Base-by-base conservation (phyloP, 768 basidiomycete genomes). In the Boletus pseudo-olivaceus region DNA sequence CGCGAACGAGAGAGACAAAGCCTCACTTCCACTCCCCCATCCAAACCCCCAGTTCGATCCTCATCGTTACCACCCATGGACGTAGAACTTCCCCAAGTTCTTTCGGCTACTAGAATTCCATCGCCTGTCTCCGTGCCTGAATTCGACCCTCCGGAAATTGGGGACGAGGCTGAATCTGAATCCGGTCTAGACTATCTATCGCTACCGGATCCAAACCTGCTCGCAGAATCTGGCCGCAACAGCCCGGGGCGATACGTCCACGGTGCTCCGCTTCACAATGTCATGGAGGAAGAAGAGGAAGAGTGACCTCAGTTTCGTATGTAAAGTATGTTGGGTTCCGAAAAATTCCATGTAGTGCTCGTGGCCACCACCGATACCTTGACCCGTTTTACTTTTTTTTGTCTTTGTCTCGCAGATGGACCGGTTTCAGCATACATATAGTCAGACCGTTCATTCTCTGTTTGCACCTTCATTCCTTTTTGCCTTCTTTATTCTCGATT, bases 181-280 rank as follows among this genome's bases (percentile, higher is more conserved):
- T 51, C 65, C 2, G 64, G 45, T 6, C 45, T 29, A 4, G 58
- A 65, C 2, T 54, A 57, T 20, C 57, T 72, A 12, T 72, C 76
- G 32, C 69, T 68, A 4, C 74, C 75, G 6, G 65, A 65, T 2
- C 45, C 76, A 6, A 63, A 62, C 2, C 43, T 71, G 10, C 60
- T 75, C 15, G 73, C 74, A n/a, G 82, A 83, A 19, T 69, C 75
- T 8, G 83, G 83, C 5, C 76, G 82, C n/a, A 74, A 71, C 19
- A 88, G 85, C 61, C 88, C 88, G 11, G 81, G 69, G 33, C 81
- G 89, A 40, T 93, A 93, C 64, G 68, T 90, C 14, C 91, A 93
- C 62, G 91, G 91, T 26, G 88, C 88, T 8, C 91, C 91, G 29
- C 76, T 93, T 63, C 88, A 92, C 59, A 93, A 93, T 56, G 91